Base-by-base conservation (phyloP, 768 basidiomycete genomes). In the Lentinula detonsa region DNA sequence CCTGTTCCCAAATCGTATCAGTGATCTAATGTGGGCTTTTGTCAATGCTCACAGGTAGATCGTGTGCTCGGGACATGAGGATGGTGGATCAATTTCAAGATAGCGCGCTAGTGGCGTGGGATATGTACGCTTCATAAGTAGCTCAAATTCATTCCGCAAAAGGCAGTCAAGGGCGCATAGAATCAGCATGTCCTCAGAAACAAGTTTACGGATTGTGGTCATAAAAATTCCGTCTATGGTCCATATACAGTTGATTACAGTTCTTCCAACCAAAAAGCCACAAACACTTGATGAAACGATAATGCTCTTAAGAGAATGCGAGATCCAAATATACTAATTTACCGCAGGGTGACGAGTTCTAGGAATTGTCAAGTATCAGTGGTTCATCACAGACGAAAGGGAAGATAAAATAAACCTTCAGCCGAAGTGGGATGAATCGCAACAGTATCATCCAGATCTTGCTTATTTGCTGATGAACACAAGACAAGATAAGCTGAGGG, bases 371-470 rank as follows among this genome's bases (percentile, higher is more conserved):
- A 65, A 39, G 57, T 34, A 8, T 42, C 39, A 60, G 73, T 53
- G 73, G 28, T 0, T 0, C 4, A 61, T 62, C 59, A 61, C 49
- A 59, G 50, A 33, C 42, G 16, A 9, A 16, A 23, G 18, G 18
- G 39, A 49, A 56, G 1, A 13, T 34, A 37, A 33, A 54, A 74
- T 82, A 40, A 65, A 90, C 90, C 90, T 78, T 92, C 90, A 43
- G 81, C 87, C 13, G 87, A 91, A 2, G 91, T 93, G 42, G 93
- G 93, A 73, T 95, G 94, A 64, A 96, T 96, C 10, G 94, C 94
- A 34, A 95, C 90, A 1, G 90, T 93, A 66, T 91, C 84, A 67
- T 95, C 94, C 54, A 96, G 72, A 67, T 96, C 90, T 67, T 81
- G 72, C 76, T 95, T 94, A 23, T 81, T 83, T 4, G 93, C 92